Evolutionary conservation across 2,329 filamentous ascomycete species (phyloP), one percentile per base, ranked within the genome.

Genomic region (Ascochyta rabiei): DNA sequence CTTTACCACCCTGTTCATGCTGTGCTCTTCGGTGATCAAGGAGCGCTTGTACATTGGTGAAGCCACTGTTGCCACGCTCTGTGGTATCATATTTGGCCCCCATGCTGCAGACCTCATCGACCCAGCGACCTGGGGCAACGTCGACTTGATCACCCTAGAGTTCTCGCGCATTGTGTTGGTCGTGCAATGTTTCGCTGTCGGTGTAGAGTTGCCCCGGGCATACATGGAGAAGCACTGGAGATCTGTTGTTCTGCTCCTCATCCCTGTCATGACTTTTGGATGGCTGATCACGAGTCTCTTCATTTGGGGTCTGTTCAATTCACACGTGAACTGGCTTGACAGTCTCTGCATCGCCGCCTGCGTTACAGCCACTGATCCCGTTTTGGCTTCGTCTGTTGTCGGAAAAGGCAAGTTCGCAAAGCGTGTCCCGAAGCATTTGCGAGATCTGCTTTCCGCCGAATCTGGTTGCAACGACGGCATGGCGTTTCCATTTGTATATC

Each of bases 391-490:
- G 13, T 99, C 95, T 15, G 95, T 99, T 49, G 95, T 99, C 47
- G 95, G 95, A 74, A 99, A 98, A 80, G 95, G 95, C 69, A 99
- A 99, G 77, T 99, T 99, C 69, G 93, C 95, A 31, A 96, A 96
- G 79, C 87, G 95, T 60, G 92, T 99, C 4, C 95, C 95, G 19
- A 98, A 97, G 80, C 95, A 99, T 86, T 80, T 99, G 78, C 86
- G 95, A 82, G 95, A 99, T 77, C 74, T 99, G 46, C 81, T 99
- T 12, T 99, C 95, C 4, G 93, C 93, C 52, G 95, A 99, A 77
- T 99, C 95, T 7, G 95, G 95, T 26, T 99, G 95, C 79, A 99
- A 99, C 82, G 95, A 99, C 75, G 95, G 95, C 77, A 99, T 99
- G 95, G 95, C 95, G 1, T 99, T 99, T 71, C 95, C 95, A 0